Percentiles rank a stretch among this genome's conserved stretches.
Conservation (phyloP, 768 basidiomycete genomes). For the Mycena vulgaris region DNA sequence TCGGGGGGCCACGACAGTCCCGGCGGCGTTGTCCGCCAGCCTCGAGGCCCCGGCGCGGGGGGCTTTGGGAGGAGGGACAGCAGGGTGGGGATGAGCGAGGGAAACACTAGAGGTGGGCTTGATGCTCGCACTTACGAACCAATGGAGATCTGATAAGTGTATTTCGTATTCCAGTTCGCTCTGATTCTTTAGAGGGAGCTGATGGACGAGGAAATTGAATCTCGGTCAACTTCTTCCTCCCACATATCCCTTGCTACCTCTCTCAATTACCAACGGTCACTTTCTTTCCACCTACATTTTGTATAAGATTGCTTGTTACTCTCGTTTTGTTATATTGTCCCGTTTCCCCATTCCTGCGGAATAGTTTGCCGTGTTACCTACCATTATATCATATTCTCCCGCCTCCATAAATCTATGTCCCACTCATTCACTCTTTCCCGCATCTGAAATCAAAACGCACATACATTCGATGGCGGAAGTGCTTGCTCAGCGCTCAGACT, state of each 20-base stretch:
- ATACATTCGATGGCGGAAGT: background rate
- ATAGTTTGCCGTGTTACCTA: slow-evolving; percentile 34
- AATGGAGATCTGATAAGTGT: slow-evolving; percentile 78
- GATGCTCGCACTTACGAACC: slow-evolving; percentile 91
- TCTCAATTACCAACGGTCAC: slow-evolving; percentile 22
- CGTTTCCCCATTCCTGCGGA: slow-evolving; percentile 39
- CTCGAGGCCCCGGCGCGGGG: slow-evolving; percentile 83
- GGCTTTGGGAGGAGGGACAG: slow-evolving; percentile 84
- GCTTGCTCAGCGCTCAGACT: background rate
- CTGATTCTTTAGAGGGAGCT: slow-evolving; percentile 62
- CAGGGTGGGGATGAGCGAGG: slow-evolving; percentile 62
- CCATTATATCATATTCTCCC: slow-evolving; percentile 35
- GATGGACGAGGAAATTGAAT: slow-evolving; percentile 55
- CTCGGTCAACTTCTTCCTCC: background rate
- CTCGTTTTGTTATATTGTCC: slow-evolving; percentile 24
- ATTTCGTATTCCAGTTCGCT: slow-evolving; percentile 50
- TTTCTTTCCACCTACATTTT: slow-evolving; percentile 29
- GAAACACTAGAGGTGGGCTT: slow-evolving; percentile 75
- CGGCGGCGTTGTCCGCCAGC: slow-evolving; percentile 83
- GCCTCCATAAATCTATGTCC: slow-evolving; percentile 35
- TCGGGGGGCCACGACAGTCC: slow-evolving; percentile 54
- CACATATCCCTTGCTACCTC: slow-evolving; percentile 4
- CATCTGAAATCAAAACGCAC: background rate
- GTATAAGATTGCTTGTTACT: slow-evolving; percentile 34
- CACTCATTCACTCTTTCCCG: slow-evolving; percentile 20